phyloP scores from a whole-genome alignment of 768 basidiomycete genomes.

The Mrakia gelida region DNA sequence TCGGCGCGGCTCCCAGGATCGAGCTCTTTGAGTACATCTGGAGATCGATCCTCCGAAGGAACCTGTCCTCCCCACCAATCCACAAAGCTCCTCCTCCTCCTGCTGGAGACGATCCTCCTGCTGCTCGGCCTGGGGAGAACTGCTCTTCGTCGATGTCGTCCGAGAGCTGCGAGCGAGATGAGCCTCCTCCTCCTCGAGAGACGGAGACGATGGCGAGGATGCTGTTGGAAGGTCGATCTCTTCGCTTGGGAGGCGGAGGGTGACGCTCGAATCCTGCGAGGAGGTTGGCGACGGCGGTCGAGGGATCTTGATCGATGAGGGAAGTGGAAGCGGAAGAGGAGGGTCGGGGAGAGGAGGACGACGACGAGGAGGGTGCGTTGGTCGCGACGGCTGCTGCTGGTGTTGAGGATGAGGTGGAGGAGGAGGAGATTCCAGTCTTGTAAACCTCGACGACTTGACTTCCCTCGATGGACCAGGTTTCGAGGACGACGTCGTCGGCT shows the following conservation, averaged over 20 bases:
- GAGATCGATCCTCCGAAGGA: constrained; percentile 83
- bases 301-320: not conserved
- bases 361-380: not conserved
- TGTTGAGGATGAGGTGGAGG: not conserved
- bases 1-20: constrained; percentile 65
- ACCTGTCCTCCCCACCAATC: constrained; percentile 78
- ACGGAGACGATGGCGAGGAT: constrained; percentile 8
- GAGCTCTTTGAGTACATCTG: constrained; percentile 65
- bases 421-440: not conserved
- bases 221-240: constrained; percentile 2
- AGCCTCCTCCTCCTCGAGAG: not conserved
- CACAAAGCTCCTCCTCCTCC: not conserved
- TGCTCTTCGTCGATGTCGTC: not conserved
- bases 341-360: not conserved
- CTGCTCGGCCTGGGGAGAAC: too few relatives aligned
- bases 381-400: not conserved
- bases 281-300: not conserved
- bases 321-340: not conserved
- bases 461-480: constrained; percentile 17
- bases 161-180: not conserved
- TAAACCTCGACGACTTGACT: constrained; percentile 16
- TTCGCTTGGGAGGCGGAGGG: not conserved
- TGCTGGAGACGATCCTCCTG: not conserved
- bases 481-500: constrained; percentile 1
- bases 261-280: not conserved